Conservation (phyloP, 257 asterid genomes). For the Salvia splendens region DNA sequence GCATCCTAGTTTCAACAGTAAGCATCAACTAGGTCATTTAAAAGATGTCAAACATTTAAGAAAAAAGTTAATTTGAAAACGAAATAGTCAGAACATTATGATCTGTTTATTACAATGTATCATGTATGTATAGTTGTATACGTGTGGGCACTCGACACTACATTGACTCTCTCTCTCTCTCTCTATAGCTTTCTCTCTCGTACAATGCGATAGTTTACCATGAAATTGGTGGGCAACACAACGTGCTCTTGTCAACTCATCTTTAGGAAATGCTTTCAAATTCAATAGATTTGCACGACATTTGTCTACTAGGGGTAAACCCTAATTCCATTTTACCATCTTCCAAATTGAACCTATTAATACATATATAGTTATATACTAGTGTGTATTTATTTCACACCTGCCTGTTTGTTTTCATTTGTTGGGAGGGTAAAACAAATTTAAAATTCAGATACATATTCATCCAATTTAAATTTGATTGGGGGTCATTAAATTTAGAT, state of each 20-base stretch:
- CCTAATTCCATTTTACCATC: not conserved
- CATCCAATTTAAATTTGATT: too few relatives aligned
- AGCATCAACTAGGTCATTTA: not conserved
- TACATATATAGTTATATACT: too few relatives aligned
- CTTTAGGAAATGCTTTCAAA: conserved; percentile 8
- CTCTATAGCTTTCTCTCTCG: not conserved
- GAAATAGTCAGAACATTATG: not conserved
- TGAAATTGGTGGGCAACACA: conserved; percentile 20
- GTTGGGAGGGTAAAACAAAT: too few relatives aligned
- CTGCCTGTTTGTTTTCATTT: not conserved
- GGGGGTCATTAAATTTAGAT: too few relatives aligned
- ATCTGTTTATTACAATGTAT: too few relatives aligned
- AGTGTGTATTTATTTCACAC: too few relatives aligned
- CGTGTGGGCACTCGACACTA: too few relatives aligned
- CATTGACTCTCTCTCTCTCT: not conserved
- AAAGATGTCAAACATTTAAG: conserved; percentile 1
- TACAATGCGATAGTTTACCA: not conserved
- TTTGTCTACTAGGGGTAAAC: not conserved
- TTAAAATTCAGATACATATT: too few relatives aligned
- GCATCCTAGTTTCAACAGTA: too few relatives aligned
- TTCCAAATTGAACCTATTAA: not conserved
- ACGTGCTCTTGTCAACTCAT: conserved; percentile 32
- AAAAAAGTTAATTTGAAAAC: not conserved
- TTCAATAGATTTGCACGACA: not conserved
- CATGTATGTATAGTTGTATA: too few relatives aligned